Percentiles rank a stretch among this genome's conserved stretches.
These are phyloP conservation scores for Pseudogymnoascus sp. DNA, from an alignment of 2,329 filamentous ascomycete genomes.

Conservation along the genomic window DNA sequence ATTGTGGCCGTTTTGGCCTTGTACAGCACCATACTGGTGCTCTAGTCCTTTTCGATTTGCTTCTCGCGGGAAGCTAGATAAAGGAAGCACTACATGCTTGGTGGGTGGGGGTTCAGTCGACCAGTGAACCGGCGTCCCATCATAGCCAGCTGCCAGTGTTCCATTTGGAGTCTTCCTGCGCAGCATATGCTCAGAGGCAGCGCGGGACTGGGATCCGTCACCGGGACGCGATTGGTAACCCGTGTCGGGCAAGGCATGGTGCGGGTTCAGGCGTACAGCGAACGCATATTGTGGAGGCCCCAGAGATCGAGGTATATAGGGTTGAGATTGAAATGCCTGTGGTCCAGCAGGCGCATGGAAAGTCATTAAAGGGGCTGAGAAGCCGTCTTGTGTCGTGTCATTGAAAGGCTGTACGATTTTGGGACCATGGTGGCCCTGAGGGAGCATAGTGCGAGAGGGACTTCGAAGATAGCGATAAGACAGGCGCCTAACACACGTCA, in stretches of 20 bases:
- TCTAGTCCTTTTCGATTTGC: neutral
- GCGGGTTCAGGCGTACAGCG: slow-evolving; percentile 18
- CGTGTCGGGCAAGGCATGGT: neutral
- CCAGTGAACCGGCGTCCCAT: slow-evolving; percentile 70
- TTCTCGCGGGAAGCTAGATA: slow-evolving; percentile 27
- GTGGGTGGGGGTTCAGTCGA: slow-evolving; percentile 65
- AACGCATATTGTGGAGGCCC: slow-evolving; percentile 22
- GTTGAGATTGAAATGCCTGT: slow-evolving; percentile 15
- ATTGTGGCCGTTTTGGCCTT: neutral
- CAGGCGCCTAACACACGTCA: slow-evolving; percentile 12
- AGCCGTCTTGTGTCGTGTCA: slow-evolving; percentile 20
- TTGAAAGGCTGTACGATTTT: slow-evolving; percentile 20
- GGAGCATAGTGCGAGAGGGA: slow-evolving; percentile 13
- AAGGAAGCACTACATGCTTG: slow-evolving; percentile 75
- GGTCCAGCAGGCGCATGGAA: neutral
- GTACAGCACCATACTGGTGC: neutral
- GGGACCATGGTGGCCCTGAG: neutral
- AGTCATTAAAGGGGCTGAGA: slow-evolving; percentile 19
- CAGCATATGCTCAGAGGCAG: slow-evolving; percentile 63
- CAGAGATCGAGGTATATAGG: slow-evolving; percentile 22
- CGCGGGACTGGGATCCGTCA: slow-evolving; percentile 20
- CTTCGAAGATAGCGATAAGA: slow-evolving; percentile 41
- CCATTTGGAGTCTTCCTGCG: slow-evolving; percentile 90
- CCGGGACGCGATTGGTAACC: slow-evolving; percentile 8
- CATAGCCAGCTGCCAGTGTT: slow-evolving; percentile 86